These are phyloP conservation scores for Fusarium concolor DNA, from an alignment of 2,329 filamentous ascomycete genomes.

Conservation along the genomic window DNA sequence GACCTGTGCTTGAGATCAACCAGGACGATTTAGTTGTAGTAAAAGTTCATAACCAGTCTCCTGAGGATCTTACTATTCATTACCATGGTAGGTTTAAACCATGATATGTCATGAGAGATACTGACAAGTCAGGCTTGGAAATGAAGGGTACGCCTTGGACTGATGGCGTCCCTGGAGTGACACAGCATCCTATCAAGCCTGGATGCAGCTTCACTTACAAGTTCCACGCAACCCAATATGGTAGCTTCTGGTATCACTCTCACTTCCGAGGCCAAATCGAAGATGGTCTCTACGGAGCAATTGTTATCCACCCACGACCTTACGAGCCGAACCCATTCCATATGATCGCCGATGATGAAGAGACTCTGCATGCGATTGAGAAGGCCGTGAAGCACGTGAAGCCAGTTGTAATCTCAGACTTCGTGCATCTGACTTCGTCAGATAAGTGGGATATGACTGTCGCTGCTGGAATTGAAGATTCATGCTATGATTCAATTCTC, in stretches of 20 bases:
- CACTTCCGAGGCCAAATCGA: constrained; percentile 67
- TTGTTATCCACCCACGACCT: constrained; percentile 59
- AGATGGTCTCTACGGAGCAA: constrained; percentile 69
- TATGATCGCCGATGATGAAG: constrained; percentile 56
- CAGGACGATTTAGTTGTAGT: constrained; percentile 63
- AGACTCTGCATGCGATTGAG: constrained; percentile 57
- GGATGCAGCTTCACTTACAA: constrained; percentile 62
- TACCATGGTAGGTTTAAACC: constrained; percentile 56
- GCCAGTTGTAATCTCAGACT: constrained; percentile 67
- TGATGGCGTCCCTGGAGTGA: constrained; percentile 69
- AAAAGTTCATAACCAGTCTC: constrained; percentile 59
- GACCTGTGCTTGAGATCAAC: constrained; percentile 66
- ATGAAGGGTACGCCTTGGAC: constrained; percentile 67
- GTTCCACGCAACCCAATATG: constrained; percentile 67
- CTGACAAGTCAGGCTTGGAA: constrained; percentile 55
- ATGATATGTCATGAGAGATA: fast-evolving
- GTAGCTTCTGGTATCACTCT: constrained; percentile 71
- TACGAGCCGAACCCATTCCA: constrained; percentile 58
- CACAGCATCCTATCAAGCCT: constrained; percentile 63
- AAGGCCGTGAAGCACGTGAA: constrained; percentile 60
- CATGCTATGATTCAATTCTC: constrained; percentile 70
- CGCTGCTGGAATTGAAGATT: constrained; percentile 59
- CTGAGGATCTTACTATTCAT: constrained; percentile 62
- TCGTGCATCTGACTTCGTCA: constrained; percentile 64
- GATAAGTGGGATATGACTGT: constrained; percentile 59